Percentiles rank a stretch among this genome's conserved stretches.
phyloP scores from a whole-genome alignment of 2,329 filamentous ascomycete species.

The Hawksworthiomyces lignivorus region DNA sequence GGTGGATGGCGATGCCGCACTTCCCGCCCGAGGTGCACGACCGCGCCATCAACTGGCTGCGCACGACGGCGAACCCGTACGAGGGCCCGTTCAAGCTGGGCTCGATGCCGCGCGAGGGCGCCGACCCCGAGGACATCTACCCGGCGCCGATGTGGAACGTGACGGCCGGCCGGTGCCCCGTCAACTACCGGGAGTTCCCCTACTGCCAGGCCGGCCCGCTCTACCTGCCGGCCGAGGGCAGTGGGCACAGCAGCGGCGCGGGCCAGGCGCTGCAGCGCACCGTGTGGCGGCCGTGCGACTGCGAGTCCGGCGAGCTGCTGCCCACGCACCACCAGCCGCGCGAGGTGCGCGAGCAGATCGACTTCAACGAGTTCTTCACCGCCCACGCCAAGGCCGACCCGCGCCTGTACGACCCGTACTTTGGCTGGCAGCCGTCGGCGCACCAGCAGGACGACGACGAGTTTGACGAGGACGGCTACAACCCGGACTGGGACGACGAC shows the following conservation, averaged over 20 bases:
- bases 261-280: conserved; percentile 9
- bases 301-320: conserved; percentile 4
- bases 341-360: conserved; percentile 9
- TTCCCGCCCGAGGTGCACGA: conserved; percentile 6
- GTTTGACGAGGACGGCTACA: too few relatives aligned
- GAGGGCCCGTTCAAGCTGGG: conserved; percentile 5
- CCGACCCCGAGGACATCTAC: background rate
- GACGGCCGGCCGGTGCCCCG: conserved; percentile 10
- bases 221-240: background rate
- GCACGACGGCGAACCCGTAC: conserved; percentile 1
- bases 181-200: conserved; percentile 11
- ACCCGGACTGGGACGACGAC: too few relatives aligned
- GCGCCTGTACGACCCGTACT: conserved; percentile 8
- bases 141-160: conserved; percentile 10
- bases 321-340: conserved; percentile 4
- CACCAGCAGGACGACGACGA: too few relatives aligned
- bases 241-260: background rate
- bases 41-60: conserved; percentile 2
- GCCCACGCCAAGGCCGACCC: conserved; percentile 3
- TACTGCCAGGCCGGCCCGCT: conserved; percentile 9
- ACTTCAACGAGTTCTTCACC: conserved; percentile 12
- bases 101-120: background rate
- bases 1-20: conserved; percentile 9
- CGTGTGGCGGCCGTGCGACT: conserved; percentile 11
- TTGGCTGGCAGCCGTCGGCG: background rate